These are phyloP conservation scores for Cladorrhinum samala DNA, from an alignment of 495 filamentous ascomycete species.

Conservation along the genomic window DNA sequence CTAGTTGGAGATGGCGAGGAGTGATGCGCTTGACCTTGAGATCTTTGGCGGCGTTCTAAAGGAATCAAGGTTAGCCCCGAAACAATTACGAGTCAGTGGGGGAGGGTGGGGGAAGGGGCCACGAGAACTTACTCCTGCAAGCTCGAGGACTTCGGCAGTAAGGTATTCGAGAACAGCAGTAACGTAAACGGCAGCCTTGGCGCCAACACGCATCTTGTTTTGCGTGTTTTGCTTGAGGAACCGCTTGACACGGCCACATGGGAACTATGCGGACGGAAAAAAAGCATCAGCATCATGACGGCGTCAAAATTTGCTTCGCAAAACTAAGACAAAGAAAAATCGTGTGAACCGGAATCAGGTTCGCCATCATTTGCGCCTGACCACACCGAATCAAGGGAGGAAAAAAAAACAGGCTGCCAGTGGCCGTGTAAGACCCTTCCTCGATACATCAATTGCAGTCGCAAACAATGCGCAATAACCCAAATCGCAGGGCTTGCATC, in stretches of 20 bases:
- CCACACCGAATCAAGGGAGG: too few species aligned
- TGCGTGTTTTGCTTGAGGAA: constrained; percentile 99
- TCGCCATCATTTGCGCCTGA: neutral
- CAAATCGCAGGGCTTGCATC: neutral
- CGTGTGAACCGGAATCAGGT: neutral
- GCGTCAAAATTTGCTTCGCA: constrained; percentile 15
- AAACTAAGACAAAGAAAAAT: constrained; percentile 1
- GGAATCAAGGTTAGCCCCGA: constrained; percentile 1
- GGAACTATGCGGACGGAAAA: constrained; percentile 82
- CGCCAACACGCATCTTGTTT: constrained; percentile 99
- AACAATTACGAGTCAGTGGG: neutral
- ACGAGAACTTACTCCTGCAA: constrained; percentile 65
- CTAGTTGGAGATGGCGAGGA: constrained; percentile 93
- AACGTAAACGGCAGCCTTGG: constrained; percentile 97
- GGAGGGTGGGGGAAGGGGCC: constrained; percentile 1
- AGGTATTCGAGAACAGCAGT: constrained; percentile 97
- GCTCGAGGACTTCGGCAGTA: constrained; percentile 95
- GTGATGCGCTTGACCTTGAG: constrained; percentile 99
- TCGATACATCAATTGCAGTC: neutral
- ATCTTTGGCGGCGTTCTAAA: constrained; percentile 90
- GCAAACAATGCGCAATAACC: neutral
- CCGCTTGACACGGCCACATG: constrained; percentile 98
- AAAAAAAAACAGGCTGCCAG: too few species aligned
- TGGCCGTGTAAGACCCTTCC: neutral
- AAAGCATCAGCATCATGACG: constrained; percentile 18